These are phyloP conservation scores for Stephanocyclus meneghinianus DNA, from an alignment of 352 stramenopile species.

Conservation along the genomic window DNA sequence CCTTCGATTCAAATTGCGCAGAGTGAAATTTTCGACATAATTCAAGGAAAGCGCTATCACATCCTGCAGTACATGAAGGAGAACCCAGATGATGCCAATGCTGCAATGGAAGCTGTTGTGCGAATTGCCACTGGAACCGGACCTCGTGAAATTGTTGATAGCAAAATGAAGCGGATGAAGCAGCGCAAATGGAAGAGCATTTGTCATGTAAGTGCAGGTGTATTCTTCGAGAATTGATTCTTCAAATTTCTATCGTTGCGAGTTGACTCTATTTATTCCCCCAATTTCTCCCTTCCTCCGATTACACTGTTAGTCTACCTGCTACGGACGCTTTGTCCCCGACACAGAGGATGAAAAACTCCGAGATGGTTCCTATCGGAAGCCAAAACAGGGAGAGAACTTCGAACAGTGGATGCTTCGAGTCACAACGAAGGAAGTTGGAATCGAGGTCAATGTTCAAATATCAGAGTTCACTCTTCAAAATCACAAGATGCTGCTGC, in stretches of 20 bases:
- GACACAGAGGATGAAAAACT: constrained; percentile 86
- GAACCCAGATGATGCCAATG: constrained; percentile 81
- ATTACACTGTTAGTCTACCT: constrained; percentile 62
- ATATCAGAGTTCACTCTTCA: constrained; percentile 91
- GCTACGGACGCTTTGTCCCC: constrained; percentile 81
- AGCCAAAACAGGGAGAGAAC: constrained; percentile 76
- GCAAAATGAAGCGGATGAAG: constrained; percentile 76
- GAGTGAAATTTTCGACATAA: constrained; percentile 89
- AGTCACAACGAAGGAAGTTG: constrained; percentile 85
- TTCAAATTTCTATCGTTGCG: no score
- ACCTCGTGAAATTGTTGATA: constrained; percentile 50
- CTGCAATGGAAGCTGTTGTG: constrained; percentile 86
- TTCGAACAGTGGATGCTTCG: constrained; percentile 87
- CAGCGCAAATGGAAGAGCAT: constrained; percentile 85
- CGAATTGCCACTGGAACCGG: constrained; percentile 87
- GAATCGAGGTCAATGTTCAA: constrained; percentile 89
- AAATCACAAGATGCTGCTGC: constrained; percentile 88
- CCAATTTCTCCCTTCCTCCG: background rate
- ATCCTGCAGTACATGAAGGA: constrained; percentile 86
- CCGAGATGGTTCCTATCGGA: constrained; percentile 79
- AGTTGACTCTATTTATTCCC: background rate
- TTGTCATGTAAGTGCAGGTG: constrained; percentile 12
- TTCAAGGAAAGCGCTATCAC: constrained; percentile 85
- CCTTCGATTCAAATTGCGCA: constrained; percentile 86
- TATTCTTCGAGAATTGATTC: background rate